Evolutionary conservation across 2,329 filamentous ascomycete species (phyloP).

Genomic region (Rutstroemia sp.): DNA sequence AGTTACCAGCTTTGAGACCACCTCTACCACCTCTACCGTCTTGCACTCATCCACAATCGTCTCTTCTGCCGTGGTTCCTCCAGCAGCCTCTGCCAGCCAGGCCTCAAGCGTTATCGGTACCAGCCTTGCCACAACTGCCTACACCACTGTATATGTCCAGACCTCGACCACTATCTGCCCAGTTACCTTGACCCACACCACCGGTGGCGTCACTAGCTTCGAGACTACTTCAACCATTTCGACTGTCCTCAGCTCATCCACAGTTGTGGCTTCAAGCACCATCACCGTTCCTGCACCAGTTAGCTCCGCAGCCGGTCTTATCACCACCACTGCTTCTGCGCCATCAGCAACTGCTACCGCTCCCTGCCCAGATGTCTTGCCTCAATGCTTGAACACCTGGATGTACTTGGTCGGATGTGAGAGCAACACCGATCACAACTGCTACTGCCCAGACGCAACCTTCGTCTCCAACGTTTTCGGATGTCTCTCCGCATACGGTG

Average conservation of each 20-base stretch:
- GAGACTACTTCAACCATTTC: constrained; percentile 23
- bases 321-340: constrained; percentile 2
- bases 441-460: constrained; percentile 76
- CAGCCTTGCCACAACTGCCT: constrained; percentile 15
- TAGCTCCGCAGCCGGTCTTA: background rate
- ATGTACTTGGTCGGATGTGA: constrained; percentile 65
- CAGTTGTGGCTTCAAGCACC: constrained; percentile 2
- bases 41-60: constrained; percentile 28
- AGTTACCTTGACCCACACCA: constrained; percentile 21
- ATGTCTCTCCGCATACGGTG: constrained; percentile 73
- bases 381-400: constrained; percentile 90
- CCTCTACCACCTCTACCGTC: constrained; percentile 29
- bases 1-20: constrained; percentile 17
- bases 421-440: constrained; percentile 73
- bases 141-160: constrained; percentile 16
- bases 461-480: constrained; percentile 75
- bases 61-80: constrained; percentile 6
- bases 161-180: constrained; percentile 28
- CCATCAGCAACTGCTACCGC: constrained; percentile 19
- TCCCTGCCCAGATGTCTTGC: constrained; percentile 58
- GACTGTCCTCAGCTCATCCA: constrained; percentile 30
- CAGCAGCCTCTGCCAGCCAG: constrained; percentile 6
- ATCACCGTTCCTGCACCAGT: background rate
- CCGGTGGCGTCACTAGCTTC: constrained; percentile 16
- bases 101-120: constrained; percentile 12